Conservation (phyloP, 371 early-diverging fungal genomes). For the Mucor plumbeus region DNA sequence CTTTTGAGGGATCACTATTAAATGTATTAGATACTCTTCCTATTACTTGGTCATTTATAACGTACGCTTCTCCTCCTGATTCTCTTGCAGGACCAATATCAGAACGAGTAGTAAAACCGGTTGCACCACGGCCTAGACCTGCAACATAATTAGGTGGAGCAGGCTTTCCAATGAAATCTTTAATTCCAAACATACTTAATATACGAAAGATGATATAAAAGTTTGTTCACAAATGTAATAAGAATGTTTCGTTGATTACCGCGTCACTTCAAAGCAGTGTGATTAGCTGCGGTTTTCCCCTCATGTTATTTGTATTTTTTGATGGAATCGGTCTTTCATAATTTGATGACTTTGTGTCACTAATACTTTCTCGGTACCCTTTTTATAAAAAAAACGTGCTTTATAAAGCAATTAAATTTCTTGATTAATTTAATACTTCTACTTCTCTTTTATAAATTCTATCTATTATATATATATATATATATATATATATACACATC, state of each 20-base stretch:
- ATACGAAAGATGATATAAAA: not conserved
- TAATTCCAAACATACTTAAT: slow-evolving; percentile 70
- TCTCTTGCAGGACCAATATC: slow-evolving; percentile 98
- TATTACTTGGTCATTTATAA: too few relatives aligned
- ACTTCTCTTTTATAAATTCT: slow-evolving; percentile 2
- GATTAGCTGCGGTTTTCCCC: not conserved
- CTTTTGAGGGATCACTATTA: slow-evolving; percentile 45
- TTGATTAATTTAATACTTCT: slow-evolving; percentile 23
- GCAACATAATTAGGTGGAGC: slow-evolving; percentile 95
- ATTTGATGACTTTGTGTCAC: not conserved
- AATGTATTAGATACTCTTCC: too few relatives aligned
- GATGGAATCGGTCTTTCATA: not conserved
- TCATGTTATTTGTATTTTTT: too few relatives aligned
- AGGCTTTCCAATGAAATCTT: slow-evolving; percentile 86
- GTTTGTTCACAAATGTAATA: slow-evolving; percentile 9
- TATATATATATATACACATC: not conserved
- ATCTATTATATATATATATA: too few relatives aligned
- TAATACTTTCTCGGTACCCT: not conserved
- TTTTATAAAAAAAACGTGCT: slow-evolving; percentile 13
- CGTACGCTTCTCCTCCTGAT: slow-evolving; percentile 57
- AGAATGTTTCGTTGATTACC: not conserved
- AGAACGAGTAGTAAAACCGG: slow-evolving; percentile 97
- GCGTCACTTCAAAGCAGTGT: slow-evolving; percentile 5
- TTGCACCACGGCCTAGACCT: slow-evolving; percentile 95
- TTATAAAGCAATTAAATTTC: slow-evolving; percentile 11